Evolutionary conservation across 306 rosid genomes (phyloP), one percentile per base, ranked within the genome.

Genomic region (Abrus pulchellus): DNA sequence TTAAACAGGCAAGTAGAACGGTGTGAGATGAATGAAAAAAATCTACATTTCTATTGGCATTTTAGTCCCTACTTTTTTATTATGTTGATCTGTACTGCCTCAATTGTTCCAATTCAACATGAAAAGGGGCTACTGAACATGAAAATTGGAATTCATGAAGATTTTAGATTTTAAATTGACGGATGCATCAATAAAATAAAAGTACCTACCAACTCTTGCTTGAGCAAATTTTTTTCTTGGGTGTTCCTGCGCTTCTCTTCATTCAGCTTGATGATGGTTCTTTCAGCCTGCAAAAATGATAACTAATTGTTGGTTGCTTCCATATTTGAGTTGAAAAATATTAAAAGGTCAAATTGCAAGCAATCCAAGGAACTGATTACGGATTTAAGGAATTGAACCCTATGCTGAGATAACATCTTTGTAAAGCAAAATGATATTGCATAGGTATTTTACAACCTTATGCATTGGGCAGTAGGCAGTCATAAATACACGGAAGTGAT

Each of bases 141-240:
- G 69, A 59, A 34, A 69, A 69, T 49, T 5, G 36, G 10, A 55
- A 11, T 29, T 66, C 56, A 40, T 57, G 72, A 33, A 66, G 5
- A 27, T 47, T 1, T 44, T 66, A 55, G 38, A 47, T 13, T 33
- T 54, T 45, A 64, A 34, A 14, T 1, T 3, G 32, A 64, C 7
- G 54, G 27, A 9, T 12, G 65, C 3, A 8, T 9, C 7, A 1
- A 30, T 6, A 62, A 55, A 56, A 47, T 43, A 41, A 14, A 40
- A 20, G 11, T 66, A 66, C 90, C 57, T 75, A 93, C 97, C 94
- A 91, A 78, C 72, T 91, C 93, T 48, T 74, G 79, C 83, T 88
- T 84, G 30, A 93, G 92, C 78, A 82, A 63, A 76, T 86, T 79
- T 72, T 79, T 90, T 83, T 90, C 94, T 75, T 38, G 79, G 45